phyloP scores from a whole-genome alignment of 169 alveolate genomes.

The Plasmodium vinckei region DNA sequence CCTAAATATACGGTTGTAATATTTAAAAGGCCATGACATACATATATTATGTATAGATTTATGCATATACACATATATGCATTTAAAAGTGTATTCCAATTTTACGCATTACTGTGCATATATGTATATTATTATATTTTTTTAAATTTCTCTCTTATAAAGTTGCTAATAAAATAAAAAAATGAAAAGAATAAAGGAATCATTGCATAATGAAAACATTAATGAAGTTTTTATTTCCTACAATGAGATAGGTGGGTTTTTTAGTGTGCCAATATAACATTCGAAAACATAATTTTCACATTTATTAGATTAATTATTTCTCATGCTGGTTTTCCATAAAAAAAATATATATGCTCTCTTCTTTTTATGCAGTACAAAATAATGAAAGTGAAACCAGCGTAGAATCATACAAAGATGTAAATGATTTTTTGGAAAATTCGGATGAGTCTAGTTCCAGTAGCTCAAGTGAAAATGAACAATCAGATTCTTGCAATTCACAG shows the following conservation, averaged over 20 bases:
- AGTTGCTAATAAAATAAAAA: slow-evolving; percentile 3
- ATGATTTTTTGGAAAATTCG: slow-evolving; percentile 50
- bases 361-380: slow-evolving; percentile 56
- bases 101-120: background rate
- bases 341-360: too few species aligned
- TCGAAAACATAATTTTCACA: background rate
- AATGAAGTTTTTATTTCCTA: slow-evolving; percentile 64
- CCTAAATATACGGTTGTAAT: background rate
- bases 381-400: slow-evolving; percentile 40
- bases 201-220: slow-evolving; percentile 32
- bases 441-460: slow-evolving; percentile 29
- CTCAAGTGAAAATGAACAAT: slow-evolving; percentile 61
- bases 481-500: slow-evolving; percentile 11
- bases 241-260: slow-evolving; percentile 56
- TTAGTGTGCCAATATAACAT: background rate
- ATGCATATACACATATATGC: too few species aligned
- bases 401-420: slow-evolving; percentile 64
- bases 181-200: slow-evolving; percentile 19
- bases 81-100: background rate
- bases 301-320: too few species aligned
- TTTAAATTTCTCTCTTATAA: slow-evolving; percentile 3
- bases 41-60: too few species aligned
- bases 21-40: too few species aligned
- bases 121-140: slow-evolving; percentile 15
- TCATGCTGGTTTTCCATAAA: too few species aligned